Base-by-base conservation (phyloP, 1,284 basidiomycete species). In the Naganishia sp. region DNA sequence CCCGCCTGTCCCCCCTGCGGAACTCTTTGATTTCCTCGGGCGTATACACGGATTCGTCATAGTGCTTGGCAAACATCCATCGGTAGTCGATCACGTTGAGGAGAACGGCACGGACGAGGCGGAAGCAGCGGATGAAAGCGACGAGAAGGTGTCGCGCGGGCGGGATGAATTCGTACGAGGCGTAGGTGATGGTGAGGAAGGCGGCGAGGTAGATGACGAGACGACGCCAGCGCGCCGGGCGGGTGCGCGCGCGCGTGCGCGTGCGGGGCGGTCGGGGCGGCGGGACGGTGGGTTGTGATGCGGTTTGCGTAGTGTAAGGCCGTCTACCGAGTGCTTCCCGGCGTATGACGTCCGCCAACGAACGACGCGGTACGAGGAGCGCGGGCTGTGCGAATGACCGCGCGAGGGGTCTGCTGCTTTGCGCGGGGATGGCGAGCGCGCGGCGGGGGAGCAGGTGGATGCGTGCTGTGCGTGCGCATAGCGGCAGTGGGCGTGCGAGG, bases 81-180 rank as follows among this genome's bases (percentile, higher is more conserved):
- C 95, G 95, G 81, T 96, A 97, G 78, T 96, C 93, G 62, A 91
- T 81, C 3, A 87, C 88, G 65, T 81, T 81, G 25, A 79, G 67
- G 3, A 76, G 46, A 18, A 84, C 84, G 0, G 84, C 83, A 50
- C 71, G 66, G 67, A 80, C 82, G 15, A 84, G 74, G 2, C 81
- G 84, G 3, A 88, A 87, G 75, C 92, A 94, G 67, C 93, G 85
- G 39, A 87, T 82, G 18, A 76, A 69, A 2, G 82, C 82, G 28
- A 83, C 73, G 32, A 79, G 71, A 17, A 79, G 73, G 67, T 82
- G 80, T 32, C 82, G 77, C 49, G 81, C 79, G 1, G 82, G 77
- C 2, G 79, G 72, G 56, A 78, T 71, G 46, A 76, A 72, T 52
- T 82, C 68, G 74, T 82, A 83, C 15, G 71, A 56, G 6, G 70